phyloP scores from a whole-genome alignment of 441 rosid species.

The Eutrema salsugineum region DNA sequence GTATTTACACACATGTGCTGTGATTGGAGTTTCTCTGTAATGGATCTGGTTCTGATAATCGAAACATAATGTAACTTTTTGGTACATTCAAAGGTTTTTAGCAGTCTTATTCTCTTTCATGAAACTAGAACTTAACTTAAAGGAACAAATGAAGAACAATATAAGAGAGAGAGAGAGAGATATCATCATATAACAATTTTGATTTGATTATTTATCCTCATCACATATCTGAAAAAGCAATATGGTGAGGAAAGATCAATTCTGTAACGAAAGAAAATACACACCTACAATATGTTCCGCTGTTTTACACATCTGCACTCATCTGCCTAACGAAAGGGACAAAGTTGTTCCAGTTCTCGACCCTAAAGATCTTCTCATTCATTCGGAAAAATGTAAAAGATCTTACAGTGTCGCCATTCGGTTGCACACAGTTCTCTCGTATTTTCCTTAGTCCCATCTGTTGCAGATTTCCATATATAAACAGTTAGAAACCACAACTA shows the following conservation, averaged over 20 bases:
- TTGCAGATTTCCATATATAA: conserved; percentile 3
- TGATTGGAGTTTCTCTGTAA: conserved; percentile 8
- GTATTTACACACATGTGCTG: conserved; percentile 17
- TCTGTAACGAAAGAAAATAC: conserved; percentile 24
- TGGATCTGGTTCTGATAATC: conserved; percentile 19
- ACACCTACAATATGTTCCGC: conserved; percentile 34
- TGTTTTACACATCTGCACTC: conserved; percentile 48
- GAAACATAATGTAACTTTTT: conserved; percentile 17
- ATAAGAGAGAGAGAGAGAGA: neutral
- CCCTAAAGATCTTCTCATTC: conserved; percentile 56
- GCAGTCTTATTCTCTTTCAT: neutral
- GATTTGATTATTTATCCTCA: conserved; percentile 32
- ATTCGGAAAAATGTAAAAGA: conserved; percentile 68
- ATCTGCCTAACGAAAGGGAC: conserved; percentile 65
- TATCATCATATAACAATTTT: conserved; percentile 10
- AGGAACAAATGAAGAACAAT: neutral
- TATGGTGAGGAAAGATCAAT: conserved; percentile 38
- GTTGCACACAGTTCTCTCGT: conserved; percentile 52
- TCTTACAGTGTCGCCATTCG: conserved; percentile 56
- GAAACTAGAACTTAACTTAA: neutral
- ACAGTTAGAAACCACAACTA: neutral
- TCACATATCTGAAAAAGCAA: conserved; percentile 36
- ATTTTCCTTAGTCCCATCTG: conserved; percentile 62
- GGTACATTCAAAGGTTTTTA: neutral
- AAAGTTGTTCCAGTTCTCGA: conserved; percentile 72